These are phyloP conservation scores for Malus sylvestris DNA, from an alignment of 306 rosid species.

Conservation along the genomic window DNA sequence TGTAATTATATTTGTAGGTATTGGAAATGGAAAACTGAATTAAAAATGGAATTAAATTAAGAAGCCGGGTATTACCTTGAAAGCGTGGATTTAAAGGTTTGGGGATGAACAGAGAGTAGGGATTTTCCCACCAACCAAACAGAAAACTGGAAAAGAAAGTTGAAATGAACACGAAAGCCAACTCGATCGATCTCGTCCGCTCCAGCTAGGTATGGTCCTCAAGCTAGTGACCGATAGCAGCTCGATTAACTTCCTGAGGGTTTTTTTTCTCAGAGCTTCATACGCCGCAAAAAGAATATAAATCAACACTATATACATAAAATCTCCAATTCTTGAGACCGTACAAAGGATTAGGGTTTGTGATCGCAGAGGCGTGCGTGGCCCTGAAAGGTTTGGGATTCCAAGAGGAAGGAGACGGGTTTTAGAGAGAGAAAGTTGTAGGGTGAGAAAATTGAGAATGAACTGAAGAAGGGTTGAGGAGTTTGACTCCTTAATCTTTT, in stretches of 20 bases:
- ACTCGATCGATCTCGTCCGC: neutral
- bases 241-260: no score
- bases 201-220: neutral
- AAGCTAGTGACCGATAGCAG: no score
- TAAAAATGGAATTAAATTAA: neutral
- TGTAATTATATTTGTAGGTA: no score
- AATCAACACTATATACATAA: no score
- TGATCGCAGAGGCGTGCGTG: neutral
- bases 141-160: neutral
- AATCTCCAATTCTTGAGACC: no score
- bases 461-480: slow-evolving; percentile 28
- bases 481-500: slow-evolving; percentile 53
- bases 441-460: slow-evolving; percentile 2
- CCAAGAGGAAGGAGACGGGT: slow-evolving; percentile 17
- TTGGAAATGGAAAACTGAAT: no score
- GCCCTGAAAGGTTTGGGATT: slow-evolving; percentile 5
- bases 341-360: no score
- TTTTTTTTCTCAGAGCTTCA: no score
- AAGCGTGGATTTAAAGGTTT: neutral
- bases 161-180: neutral
- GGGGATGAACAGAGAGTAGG: neutral
- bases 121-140: slow-evolving; percentile 5
- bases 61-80: neutral
- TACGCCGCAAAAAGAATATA: no score
- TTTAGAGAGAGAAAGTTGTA: neutral